Percentiles rank a stretch among this genome's conserved stretches.
These are phyloP conservation scores for Microbotryum saponariae DNA, from an alignment of 1,284 basidiomycete species.

Conservation along the genomic window DNA sequence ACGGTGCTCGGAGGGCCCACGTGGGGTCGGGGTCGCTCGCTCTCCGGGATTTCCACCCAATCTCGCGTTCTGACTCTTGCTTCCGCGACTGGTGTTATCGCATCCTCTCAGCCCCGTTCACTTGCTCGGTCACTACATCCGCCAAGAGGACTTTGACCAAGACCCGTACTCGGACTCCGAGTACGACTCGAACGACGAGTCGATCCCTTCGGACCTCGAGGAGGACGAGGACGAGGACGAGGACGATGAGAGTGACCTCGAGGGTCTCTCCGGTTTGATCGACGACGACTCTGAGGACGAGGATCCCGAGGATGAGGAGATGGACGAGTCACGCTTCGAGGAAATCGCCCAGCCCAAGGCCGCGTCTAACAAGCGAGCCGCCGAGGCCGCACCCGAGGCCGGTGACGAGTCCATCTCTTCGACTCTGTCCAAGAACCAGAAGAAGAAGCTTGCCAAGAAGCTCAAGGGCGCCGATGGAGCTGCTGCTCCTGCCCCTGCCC, in stretches of 20 bases:
- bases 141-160: conserved; percentile 41
- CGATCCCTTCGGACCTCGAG: conserved; percentile 49
- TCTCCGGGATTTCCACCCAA: conserved; percentile 26
- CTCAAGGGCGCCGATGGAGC: conserved; percentile 56
- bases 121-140: conserved; percentile 81
- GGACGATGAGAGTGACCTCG: conserved; percentile 8
- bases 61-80: conserved; percentile 13
- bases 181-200: conserved; percentile 42
- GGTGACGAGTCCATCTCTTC: conserved; percentile 15
- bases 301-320: conserved; percentile 7
- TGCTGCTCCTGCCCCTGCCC: conserved; percentile 49
- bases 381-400: conserved; percentile 18
- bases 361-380: conserved; percentile 31
- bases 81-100: not conserved
- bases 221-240: conserved; percentile 37
- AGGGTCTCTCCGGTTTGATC: conserved; percentile 13
- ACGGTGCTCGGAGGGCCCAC: not conserved
- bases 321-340: conserved; percentile 55
- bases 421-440: conserved; percentile 47
- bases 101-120: conserved; percentile 52
- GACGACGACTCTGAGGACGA: conserved; percentile 24
- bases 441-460: conserved; percentile 66
- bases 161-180: conserved; percentile 37
- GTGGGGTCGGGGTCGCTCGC: not conserved
- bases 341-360: conserved; percentile 35